Evolutionary conservation across 106 monocot species (phyloP), one percentile per base, ranked within the genome.

Genomic region (Apostasia ramifera): DNA sequence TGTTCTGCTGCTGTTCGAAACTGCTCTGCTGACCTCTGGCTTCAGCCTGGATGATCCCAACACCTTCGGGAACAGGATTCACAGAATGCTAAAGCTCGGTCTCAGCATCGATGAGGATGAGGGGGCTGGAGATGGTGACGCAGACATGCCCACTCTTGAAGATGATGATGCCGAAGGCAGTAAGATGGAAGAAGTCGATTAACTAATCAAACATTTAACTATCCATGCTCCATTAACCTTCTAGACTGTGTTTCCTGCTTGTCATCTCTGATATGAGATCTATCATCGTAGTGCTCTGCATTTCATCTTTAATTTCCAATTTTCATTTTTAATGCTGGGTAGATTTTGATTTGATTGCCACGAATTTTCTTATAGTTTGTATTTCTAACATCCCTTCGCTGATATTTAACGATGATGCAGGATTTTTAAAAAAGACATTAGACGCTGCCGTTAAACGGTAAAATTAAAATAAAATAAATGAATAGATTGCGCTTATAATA

Each of bases 101-200:
- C 74, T 89, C 48, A 89, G 85, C 77, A 89, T 89, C 45, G 89
- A 89, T 38, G 85, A 89, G 45, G 89, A 85, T 8, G 88, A 84
- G 37, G 46, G 40, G 1, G 47, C 68, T 48, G 81, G 57, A 4
- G 85, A 85, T 72, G 81, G 71, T 3, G 89, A 85, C 44, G 73
- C 82, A 3, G 85, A 89, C 43, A 85, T 89, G 85, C 89, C 89
- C 3, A 45, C 89, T 2, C 80, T 89, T 3, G 89, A 85, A 57
- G 89, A 89, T 1, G 77, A 73, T 57, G 89, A 85, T 55, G 82
- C 85, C 0, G 85, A 85, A 46, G 89, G 78, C 46, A 85, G 85
- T 77, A 89, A 85, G 85, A 89, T 89, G 89, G 89, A 89, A 75
- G 89, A 89, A 57, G 89, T 89, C 0, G 89, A 89, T 63, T 89